Conservation (phyloP, 2,329 filamentous ascomycete species). For the Aspergillus tubingensis region DNA sequence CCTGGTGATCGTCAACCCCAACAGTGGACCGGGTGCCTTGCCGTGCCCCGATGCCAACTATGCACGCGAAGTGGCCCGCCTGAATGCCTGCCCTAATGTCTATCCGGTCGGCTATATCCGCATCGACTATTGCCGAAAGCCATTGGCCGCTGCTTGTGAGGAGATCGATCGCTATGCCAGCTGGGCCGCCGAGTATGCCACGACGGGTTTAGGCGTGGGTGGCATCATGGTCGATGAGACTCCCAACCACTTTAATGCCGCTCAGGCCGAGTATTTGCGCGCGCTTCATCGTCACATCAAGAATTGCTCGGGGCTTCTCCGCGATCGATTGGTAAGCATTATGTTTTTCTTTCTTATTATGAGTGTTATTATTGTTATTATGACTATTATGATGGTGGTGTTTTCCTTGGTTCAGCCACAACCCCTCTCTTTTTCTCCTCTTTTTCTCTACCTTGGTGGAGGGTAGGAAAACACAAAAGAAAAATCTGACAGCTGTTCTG, state of each 20-base stretch:
- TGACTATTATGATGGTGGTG: too few species aligned
- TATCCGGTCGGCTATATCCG: slow-evolving; percentile 27
- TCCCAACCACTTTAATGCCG: slow-evolving; percentile 14
- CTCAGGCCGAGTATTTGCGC: slow-evolving; percentile 12
- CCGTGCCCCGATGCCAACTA: slow-evolving; percentile 18
- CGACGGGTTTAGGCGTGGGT: slow-evolving; percentile 13
- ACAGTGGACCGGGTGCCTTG: slow-evolving; percentile 18
- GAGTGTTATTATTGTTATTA: too few species aligned
- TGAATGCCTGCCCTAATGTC: slow-evolving; percentile 22
- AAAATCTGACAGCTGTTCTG: too few species aligned
- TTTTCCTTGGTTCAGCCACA: not conserved
- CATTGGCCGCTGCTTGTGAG: slow-evolving; percentile 12
- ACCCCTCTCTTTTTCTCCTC: not conserved
- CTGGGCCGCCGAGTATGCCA: slow-evolving; percentile 12
- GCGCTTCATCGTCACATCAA: slow-evolving; percentile 11
- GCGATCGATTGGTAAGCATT: slow-evolving; percentile 14
- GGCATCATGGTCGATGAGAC: slow-evolving; percentile 24
- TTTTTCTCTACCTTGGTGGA: not conserved
- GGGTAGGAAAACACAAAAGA: too few species aligned
- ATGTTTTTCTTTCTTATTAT: too few species aligned
- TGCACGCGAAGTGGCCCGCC: slow-evolving; percentile 15
- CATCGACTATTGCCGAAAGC: slow-evolving; percentile 27
- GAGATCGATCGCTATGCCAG: slow-evolving; percentile 22
- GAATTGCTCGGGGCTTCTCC: slow-evolving; percentile 4
- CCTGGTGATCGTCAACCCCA: slow-evolving; percentile 22